Conservation (phyloP, 2,329 filamentous ascomycete genomes). For the Blastomyces gilchristii region DNA sequence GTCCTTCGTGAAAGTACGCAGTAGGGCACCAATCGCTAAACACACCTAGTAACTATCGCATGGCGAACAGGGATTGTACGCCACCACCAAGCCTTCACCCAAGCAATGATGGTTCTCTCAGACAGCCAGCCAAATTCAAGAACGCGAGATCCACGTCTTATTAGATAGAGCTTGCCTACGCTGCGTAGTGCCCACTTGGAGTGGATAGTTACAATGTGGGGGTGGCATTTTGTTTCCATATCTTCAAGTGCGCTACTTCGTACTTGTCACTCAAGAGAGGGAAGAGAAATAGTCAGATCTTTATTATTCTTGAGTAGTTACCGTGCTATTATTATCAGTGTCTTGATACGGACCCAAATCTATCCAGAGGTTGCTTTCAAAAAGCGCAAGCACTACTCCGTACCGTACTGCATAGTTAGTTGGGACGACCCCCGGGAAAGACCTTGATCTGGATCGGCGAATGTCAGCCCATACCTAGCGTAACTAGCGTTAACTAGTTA, state of each 20-base stretch:
- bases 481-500: neutral
- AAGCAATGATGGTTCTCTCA: neutral
- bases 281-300: neutral
- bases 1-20: neutral
- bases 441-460: neutral
- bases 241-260: too few relatives aligned
- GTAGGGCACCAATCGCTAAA: neutral
- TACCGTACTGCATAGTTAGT: too few relatives aligned
- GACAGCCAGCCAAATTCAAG: neutral
- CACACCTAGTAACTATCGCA: neutral
- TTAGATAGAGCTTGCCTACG: neutral
- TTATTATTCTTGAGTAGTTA: neutral
- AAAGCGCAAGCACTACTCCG: too few relatives aligned
- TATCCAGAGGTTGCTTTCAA: too few relatives aligned
- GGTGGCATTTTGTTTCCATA: neutral
- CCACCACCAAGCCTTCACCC: neutral
- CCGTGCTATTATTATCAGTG: too few relatives aligned
- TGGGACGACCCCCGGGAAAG: neutral
- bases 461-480: neutral
- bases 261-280: too few relatives aligned
- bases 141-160: neutral
- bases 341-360: too few relatives aligned
- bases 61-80: conserved; percentile 3
- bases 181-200: neutral
- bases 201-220: neutral